Evolutionary conservation across 2,329 filamentous ascomycete species (phyloP), one percentile per base, ranked within the genome.

Genomic region (Dactylonectria macrodidyma): DNA sequence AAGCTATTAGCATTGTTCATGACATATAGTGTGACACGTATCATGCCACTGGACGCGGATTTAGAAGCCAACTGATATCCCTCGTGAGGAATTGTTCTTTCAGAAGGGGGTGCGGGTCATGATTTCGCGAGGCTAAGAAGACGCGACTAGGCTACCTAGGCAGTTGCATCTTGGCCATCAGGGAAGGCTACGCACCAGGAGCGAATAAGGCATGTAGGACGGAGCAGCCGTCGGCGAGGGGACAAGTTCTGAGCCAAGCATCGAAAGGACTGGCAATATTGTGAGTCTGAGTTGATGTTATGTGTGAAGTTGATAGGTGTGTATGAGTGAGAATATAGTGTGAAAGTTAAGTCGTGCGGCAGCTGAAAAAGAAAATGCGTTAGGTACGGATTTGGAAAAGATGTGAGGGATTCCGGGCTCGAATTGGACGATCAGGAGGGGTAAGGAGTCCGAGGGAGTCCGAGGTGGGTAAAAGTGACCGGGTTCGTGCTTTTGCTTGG

Each of bases 201-300:
- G 65, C 41, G 71, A 72, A 51, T 61, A 66, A 65, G 63, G 47
- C 65, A 72, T 72, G 11, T 60, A 63, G 19, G 57, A 46, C 12
- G 51, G 22, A 19, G 41, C 14, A 8, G 16, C 22, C 26, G 41
- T 56, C 41, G 16, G 44, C 9, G 16, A 38, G 36, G 26, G 24
- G 12, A 24, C 10, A 9, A 34, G 16, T 26, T 47, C 52, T 62
- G n/a, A 56, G 33, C 22, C 22, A 11, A 26, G n/a, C 4, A 34
- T 14, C 33, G 30, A 48, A 24, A 19, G 22, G 51, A 54, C 36
- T 54, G 51, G 51, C 36, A 30, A 26, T 8, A 7, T 48, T n/a
- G 26, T 26, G 16, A 44, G 7, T 30, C 4, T 19, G 56, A 9
- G 26, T 6, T 16, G 16, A 26, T 6, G 22, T n/a, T 58, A n/a